Conservation (phyloP, 2,329 filamentous ascomycete genomes). For the Harringtonia lauricola region DNA sequence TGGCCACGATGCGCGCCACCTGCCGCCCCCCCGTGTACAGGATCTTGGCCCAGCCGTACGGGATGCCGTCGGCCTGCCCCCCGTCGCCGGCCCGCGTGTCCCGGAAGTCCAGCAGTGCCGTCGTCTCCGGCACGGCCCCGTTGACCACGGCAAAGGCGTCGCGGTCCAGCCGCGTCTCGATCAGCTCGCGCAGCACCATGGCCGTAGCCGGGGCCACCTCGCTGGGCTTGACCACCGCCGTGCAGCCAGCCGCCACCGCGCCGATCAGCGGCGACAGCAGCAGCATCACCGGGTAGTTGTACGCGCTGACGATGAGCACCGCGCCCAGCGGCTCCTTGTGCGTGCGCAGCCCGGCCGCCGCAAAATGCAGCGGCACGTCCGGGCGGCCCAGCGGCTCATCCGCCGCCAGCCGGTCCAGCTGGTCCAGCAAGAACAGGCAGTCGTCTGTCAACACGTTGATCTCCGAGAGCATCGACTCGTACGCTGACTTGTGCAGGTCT, state of each 20-base stretch:
- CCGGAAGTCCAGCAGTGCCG: conserved; percentile 61
- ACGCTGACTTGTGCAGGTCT: conserved; percentile 68
- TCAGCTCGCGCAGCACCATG: conserved; percentile 67
- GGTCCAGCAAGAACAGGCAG: conserved; percentile 65
- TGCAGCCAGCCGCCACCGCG: conserved; percentile 87
- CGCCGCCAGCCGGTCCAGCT: conserved; percentile 71
- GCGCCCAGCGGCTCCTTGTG: conserved; percentile 80
- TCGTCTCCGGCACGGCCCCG: conserved; percentile 70
- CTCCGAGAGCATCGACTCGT: conserved; percentile 67
- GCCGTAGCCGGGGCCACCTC: conserved; percentile 70
- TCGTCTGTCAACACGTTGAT: conserved; percentile 71
- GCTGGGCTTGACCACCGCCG: conserved; percentile 81
- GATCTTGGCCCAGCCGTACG: conserved; percentile 84
- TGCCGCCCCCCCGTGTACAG: conserved; percentile 78
- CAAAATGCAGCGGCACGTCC: conserved; percentile 59
- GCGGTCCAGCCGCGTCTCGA: conserved; percentile 66
- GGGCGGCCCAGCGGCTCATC: conserved; percentile 56
- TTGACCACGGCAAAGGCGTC: conserved; percentile 70
- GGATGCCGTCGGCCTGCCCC: conserved; percentile 5
- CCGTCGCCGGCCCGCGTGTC: conserved; percentile 10
- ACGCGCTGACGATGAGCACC: conserved; percentile 79
- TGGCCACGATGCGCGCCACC: conserved; percentile 78
- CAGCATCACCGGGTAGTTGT: conserved; percentile 87
- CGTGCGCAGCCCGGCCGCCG: conserved; percentile 61
- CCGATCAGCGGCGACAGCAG: conserved; percentile 70